Base-by-base conservation (phyloP, 768 basidiomycete genomes). In the Panaeolus cyanescens region DNA sequence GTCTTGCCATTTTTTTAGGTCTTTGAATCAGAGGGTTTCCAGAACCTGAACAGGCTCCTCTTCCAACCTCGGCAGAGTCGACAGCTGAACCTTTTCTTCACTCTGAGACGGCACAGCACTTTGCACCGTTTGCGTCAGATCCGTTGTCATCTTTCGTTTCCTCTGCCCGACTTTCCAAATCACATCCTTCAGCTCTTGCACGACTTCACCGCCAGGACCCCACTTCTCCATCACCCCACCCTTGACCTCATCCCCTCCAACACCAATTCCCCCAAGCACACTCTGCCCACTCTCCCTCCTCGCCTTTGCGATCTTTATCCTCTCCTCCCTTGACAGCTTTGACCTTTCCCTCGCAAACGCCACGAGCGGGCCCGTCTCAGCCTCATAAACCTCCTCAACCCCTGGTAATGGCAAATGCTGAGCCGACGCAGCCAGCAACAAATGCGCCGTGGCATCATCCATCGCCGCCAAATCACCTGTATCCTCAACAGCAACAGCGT, bases 101-200 rank as follows among this genome's bases (percentile, higher is more conserved):
- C 25, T 50, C 45, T 42, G 39, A n/a, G 39, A 22, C 39, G 39
- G 17, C 7, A 6, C n/a, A 17, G 22, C 39, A 42, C 12, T 10
- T 10, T 28, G 45, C 10, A 4, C 25, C 25, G 7, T 42, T 22
- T 50, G 45, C 45, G 15, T 25, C 39, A 50, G 58, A 4, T 12
- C 39, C 31, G 28, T 36, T 40, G 70, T 70, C 80, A 88, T 78
- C 72, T 79, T 81, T 62, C 88, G 75, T 70, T 86, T 78, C 67
- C 81, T 79, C 74, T 93, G 89, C 32, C 91, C 84, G 8, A 93
- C 92, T 71, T 92, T 89, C 90, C 89, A 91, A 31, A 93, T 93
- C 10, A 93, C 91, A 66, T 93, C 92, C 71, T 90, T 91, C 64
- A 93, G 77, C 71, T 93, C 92, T 70, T 91, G 86, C 5, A 93